A percentile compares a stretch with the other conserved stretches of the same genome.
Evolutionary conservation across 192 early-diverging fungal genomes (phyloP).

Genomic region (Coemansia umbellata): DNA sequence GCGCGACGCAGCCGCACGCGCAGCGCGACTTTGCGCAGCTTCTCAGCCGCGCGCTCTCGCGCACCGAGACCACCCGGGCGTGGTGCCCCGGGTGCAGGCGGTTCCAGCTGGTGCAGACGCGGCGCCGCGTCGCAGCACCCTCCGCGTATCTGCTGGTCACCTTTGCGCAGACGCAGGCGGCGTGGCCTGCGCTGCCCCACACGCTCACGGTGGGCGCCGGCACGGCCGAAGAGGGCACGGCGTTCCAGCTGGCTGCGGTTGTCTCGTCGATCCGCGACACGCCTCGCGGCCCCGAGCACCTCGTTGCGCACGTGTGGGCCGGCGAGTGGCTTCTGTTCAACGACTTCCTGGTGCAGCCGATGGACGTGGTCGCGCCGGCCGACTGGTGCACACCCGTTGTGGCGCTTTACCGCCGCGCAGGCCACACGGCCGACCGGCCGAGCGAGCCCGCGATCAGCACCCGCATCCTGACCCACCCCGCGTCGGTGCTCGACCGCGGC

Average conservation of each 20-base stretch:
- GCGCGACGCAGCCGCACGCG: constrained; percentile 24
- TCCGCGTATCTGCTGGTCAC: constrained; percentile 72
- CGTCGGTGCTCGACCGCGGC: constrained; percentile 22
- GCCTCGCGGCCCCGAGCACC: constrained; percentile 30
- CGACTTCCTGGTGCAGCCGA: constrained; percentile 86
- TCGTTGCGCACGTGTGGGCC: constrained; percentile 31
- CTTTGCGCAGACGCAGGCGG: constrained; percentile 47
- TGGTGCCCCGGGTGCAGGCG: constrained; percentile 83
- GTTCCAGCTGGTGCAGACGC: constrained; percentile 78
- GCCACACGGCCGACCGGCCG: constrained; percentile 2
- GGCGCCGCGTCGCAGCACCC: constrained; percentile 64
- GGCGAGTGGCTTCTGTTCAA: constrained; percentile 86
- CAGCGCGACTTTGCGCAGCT: constrained; percentile 23
- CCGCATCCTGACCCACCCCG: constrained; percentile 27
- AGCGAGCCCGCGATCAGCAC: constrained; percentile 20
- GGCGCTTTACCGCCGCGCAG: constrained; percentile 23
- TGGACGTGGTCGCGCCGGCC: constrained; percentile 25
- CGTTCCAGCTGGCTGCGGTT: constrained; percentile 28
- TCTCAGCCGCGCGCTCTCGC: constrained; percentile 14
- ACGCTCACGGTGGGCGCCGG: no score
- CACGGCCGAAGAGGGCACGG: not conserved
- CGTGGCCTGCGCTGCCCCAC: no score
- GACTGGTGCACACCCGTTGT: constrained; percentile 42
- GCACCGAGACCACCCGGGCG: constrained; percentile 51
- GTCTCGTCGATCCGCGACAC: constrained; percentile 45